Base-by-base conservation (phyloP, 306 rosid genomes). In the Casuarina cunninghamiana region DNA sequence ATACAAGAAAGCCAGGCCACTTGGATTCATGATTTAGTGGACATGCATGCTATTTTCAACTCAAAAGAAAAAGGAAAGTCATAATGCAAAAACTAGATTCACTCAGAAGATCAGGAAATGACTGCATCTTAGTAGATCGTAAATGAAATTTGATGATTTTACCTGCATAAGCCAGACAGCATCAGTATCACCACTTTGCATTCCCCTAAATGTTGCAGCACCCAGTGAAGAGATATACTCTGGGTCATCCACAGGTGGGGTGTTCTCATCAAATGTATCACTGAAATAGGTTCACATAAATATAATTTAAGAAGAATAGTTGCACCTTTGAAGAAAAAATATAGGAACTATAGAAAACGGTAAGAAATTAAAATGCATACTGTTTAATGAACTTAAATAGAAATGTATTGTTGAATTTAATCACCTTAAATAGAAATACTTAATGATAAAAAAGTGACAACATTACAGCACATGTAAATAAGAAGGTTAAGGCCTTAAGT, bases 141-240 rank as follows among this genome's bases (percentile, higher is more conserved):
- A 71, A 75, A 60, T 48, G 60, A 26, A 26, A 49, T 51, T 19
- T 6, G 45, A 41, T 61, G 43, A 5, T 46, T 81, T 73, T 45
- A 94, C 98, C 94, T 94, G 98, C 98, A 94, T 94, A 82, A 91
- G 86, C 98, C 98, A 91, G 74, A 94, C 88, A 79, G 93, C 94
- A 17, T 87, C 87, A 53, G 70, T 49, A 81, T 94, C 98, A 75
- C 98, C 97, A 46, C 87, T 84, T 86, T 88, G 91, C 94, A 94
- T 87, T 80, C 96, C 98, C 75, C 80, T 87, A 77, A 87, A 94
- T 78, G 74, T 89, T 84, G 96, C 87, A 42, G 93, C 88, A 60
- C 96, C 98, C 51, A 94, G 82, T 69, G 97, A 84, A 83, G 97
- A 94, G 73, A 91, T 91, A 87, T 90, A 94, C 73, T 85, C 87